Base-by-base conservation (phyloP, 805 yeast genomes). In the Candida insectorum region DNA sequence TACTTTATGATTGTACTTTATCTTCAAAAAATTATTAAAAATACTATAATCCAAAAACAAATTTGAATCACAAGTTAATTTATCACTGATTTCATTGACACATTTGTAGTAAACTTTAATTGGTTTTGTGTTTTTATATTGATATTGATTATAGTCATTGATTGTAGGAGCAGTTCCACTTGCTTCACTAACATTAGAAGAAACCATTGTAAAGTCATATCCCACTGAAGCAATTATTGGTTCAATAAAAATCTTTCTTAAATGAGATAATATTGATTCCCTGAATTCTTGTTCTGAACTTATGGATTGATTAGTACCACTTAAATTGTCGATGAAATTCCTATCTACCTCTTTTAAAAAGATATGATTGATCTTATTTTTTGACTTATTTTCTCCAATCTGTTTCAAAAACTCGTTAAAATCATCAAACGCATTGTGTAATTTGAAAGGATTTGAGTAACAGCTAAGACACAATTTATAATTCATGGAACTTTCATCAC, bases 161-260 rank as follows among this genome's bases (percentile, higher is more conserved):
- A 28, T 15, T 3, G 34, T 37, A 20, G 44, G 40, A 7, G 44
- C 35, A 10, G 41, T 32, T 5, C 42, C 30, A 28, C 39, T 43
- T 14, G 42, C 36, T 26, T 52, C 60, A 39, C 54, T 58, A 5
- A 60, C 43, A 41, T 65, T 65, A n/a, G 62, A 44, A 9, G 60
- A 44, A 12, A 56, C 48, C 17, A 56, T 57, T 18, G 50, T 40
- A 40, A 50, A 60, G 34, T 54, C 53, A 37, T 53, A 42, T 17
- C 55, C 54, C 35, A 55, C 44, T 31, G 56, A 47, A 16, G 69
- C 71, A 33, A 65, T 48, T 30, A 65, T 52, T 6, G 69, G 70
- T 30, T 65, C 69, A 12, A 65, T 43, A 42, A 55, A 66, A 28
- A 63, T 56, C 34, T 56, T 54, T 27, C 51, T 52, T 37, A 66